Evolutionary conservation across 768 basidiomycete genomes (phyloP), one percentile per base, ranked within the genome.

Genomic region (Suillus placidus): DNA sequence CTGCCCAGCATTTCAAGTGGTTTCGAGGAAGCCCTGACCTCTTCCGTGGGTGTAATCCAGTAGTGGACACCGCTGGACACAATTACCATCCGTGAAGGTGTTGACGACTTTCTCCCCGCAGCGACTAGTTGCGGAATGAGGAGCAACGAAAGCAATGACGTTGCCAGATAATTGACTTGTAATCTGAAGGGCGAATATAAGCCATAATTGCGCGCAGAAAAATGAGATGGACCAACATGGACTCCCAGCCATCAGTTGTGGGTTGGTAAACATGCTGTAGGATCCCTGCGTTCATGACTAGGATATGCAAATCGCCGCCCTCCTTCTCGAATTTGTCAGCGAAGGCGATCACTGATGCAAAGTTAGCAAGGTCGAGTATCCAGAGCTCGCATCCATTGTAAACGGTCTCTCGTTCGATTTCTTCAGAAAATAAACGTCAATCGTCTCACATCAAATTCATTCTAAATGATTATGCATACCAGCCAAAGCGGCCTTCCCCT

Each of bases 161-260:
- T 79, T 7, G 70, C 57, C 12, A 81, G 68, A 45, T 76, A 66
- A 61, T 81, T 81, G 30, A 78, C 73, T 63, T 81, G 80, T 14
- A 82, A 64, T 2, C 79, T 79, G 64, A 6, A 2, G 0, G 34
- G 34, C 1, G 14, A n/a, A 0, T n/a, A 65, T 12, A 61, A 34
- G 6, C 26, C 8, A 1, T n/a, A 1, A 30, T 3, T 6, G 8
- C 23, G 20, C 26, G 7, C 49, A 42, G 1, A 26, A 6, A 38
- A 6, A 47, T 3, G 6, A 26, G 6, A 54, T 9, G 18, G 18
- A 70, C 78, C 12, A 57, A 85, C 85, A 67, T 72, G 10, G 71
- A 61, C 65, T 87, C 85, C 82, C 82, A 86, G 7, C 82, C 85
- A 70, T 86, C 81, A 0, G 64, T 40, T 0, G 81, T 82, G 10